Conservation (phyloP, 345 rosid genomes). For the Lepidium didymum region DNA sequence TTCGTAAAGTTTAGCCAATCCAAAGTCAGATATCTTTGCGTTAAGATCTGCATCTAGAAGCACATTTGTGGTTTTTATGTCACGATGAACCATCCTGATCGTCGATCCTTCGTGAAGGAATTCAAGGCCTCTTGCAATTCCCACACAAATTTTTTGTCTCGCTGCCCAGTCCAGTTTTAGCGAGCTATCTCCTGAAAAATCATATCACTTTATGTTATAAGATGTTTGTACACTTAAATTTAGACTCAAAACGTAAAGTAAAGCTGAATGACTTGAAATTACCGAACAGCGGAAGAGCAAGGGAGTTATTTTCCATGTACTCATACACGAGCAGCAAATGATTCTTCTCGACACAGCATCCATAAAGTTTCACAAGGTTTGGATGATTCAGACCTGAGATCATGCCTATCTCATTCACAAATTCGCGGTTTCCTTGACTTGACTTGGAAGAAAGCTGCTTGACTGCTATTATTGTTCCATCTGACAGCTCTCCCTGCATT, state of each 20-base stretch:
- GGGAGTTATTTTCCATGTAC: conserved; percentile 41
- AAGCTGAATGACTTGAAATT: background rate
- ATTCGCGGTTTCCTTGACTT: conserved; percentile 36
- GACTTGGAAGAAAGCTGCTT: conserved; percentile 39
- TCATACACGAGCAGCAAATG: conserved; percentile 36
- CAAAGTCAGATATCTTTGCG: conserved; percentile 63
- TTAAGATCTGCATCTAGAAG: conserved; percentile 45
- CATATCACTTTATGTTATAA: background rate
- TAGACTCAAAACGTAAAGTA: background rate
- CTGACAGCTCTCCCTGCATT: conserved; percentile 20
- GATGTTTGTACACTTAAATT: background rate
- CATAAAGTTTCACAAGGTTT: conserved; percentile 37
- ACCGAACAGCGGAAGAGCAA: conserved; percentile 28
- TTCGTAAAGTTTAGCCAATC: conserved; percentile 48
- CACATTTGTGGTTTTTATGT: conserved; percentile 51
- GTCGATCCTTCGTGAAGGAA: conserved; percentile 55
- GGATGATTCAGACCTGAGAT: conserved; percentile 37
- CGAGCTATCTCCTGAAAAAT: background rate
- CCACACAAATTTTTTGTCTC: conserved; percentile 42
- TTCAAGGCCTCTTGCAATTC: conserved; percentile 54
- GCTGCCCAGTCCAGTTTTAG: conserved; percentile 40
- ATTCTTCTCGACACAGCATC: conserved; percentile 34
- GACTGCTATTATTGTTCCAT: conserved; percentile 30
- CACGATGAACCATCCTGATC: conserved; percentile 54
- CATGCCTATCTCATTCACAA: conserved; percentile 39